Conservation (phyloP, 2,329 filamentous ascomycete genomes). For the Xenosphaeropsis pyriputrescens region DNA sequence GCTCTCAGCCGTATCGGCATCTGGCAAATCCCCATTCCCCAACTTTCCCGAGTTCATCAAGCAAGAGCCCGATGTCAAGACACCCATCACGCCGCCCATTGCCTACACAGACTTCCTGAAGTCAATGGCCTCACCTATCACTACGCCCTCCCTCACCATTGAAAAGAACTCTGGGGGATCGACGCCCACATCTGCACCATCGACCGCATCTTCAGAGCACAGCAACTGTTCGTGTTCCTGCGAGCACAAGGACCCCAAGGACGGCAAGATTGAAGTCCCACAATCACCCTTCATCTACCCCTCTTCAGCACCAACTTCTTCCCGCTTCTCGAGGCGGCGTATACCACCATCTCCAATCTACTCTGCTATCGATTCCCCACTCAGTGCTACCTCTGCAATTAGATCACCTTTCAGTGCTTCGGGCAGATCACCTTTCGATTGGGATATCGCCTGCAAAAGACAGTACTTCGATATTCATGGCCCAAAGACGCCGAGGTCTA, state of each 20-base stretch:
- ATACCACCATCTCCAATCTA: constrained; percentile 64
- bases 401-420: constrained; percentile 65
- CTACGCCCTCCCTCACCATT: constrained; percentile 3
- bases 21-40: constrained; percentile 55
- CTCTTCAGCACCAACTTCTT: constrained; percentile 44
- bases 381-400: constrained; percentile 24
- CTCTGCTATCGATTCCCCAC: constrained; percentile 53
- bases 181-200: constrained; percentile 27
- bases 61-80: constrained; percentile 51
- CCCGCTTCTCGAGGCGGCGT: constrained; percentile 44
- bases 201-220: constrained; percentile 25
- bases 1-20: constrained; percentile 38
- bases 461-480: constrained; percentile 42
- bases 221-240: constrained; percentile 42
- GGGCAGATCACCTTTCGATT: constrained; percentile 60
- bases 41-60: constrained; percentile 50
- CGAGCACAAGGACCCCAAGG: constrained; percentile 34
- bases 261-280: constrained; percentile 40
- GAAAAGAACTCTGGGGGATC: constrained; percentile 21
- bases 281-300: constrained; percentile 43
- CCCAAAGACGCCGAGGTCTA: constrained; percentile 43
- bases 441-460: constrained; percentile 57
- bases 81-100: constrained; percentile 77
- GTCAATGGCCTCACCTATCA: constrained; percentile 38
- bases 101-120: constrained; percentile 92